Evolutionary conservation across 2,329 filamentous ascomycete genomes (phyloP), one percentile per base, ranked within the genome.

Genomic region (Epicoccum sorghinum): DNA sequence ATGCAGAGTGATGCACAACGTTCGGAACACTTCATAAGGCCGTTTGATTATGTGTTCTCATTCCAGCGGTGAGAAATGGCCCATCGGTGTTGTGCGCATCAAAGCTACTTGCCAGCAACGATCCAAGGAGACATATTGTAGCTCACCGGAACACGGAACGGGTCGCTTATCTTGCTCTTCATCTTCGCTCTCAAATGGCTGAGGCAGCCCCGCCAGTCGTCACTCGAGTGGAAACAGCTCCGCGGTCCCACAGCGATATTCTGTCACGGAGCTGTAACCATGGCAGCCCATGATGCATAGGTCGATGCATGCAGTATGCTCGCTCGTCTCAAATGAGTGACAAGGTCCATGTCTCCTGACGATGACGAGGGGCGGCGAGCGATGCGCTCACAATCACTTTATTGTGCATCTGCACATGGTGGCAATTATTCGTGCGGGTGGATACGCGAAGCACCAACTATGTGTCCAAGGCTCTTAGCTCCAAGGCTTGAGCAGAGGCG

Each of bases 401-500:
- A 27, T 48, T 52, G 35, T 55, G 53, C 47, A 59, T n/a, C 7
- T 24, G 44, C 29, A 46, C 48, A 55, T 27, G 45, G 52, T 55
- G 52, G 41, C 55, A 37, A 37, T 38, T 37, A 24, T 50, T 43
- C 27, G 56, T 35, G 47, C 29, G 49, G 40, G 45, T 47, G 49
- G 57, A 48, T 46, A 47, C 35, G 47, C 33, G 53, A 52, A 46
- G 50, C 49, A 43, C 51, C 55, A 58, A 47, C 35, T 57, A 52
- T 55, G 51, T 48, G 55, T 46, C 51, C 46, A 53, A 55, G 64
- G 40, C 48, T 54, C 13, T 52, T 57, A 53, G 51, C 53, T 53
- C 41, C 46, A 52, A 54, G 30, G 58, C 55, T 65, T 62, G 60
- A 52, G 57, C 52, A 48, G 51, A 51, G 51, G 48, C 52, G 58